Conservation (phyloP, 768 basidiomycete genomes). For the Infundibulicybe gibba region DNA sequence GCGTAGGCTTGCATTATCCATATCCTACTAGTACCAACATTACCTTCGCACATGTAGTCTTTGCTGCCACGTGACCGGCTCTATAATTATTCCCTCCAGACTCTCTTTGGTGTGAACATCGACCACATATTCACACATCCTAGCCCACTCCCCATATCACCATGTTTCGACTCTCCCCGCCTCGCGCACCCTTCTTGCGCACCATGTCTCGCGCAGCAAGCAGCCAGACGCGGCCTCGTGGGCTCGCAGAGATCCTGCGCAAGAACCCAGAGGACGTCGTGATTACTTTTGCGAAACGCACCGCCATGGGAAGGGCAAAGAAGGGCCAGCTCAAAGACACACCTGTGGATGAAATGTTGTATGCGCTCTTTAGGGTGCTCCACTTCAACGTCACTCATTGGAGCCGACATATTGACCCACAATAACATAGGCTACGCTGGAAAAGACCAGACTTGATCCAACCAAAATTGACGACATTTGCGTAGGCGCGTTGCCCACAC, state of each 20-base stretch:
- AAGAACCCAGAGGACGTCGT: slow-evolving; percentile 84
- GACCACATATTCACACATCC: too few relatives aligned
- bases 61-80: too few relatives aligned
- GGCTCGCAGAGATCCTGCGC: slow-evolving; percentile 53
- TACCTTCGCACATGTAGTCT: too few relatives aligned
- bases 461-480: slow-evolving; percentile 78
- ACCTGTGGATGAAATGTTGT: slow-evolving; percentile 83
- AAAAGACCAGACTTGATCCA: slow-evolving; percentile 65
- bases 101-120: too few relatives aligned
- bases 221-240: slow-evolving; percentile 34
- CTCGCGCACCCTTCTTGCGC: slow-evolving; percentile 13
- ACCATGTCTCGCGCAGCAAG: slow-evolving; percentile 33
- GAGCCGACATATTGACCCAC: too few relatives aligned
- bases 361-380: slow-evolving; percentile 73
- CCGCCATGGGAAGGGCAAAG: slow-evolving; percentile 83
- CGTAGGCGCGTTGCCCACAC: slow-evolving; percentile 51
- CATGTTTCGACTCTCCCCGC: slow-evolving; percentile 11
- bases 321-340: slow-evolving; percentile 92
- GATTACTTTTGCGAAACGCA: slow-evolving; percentile 85
- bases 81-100: too few relatives aligned
- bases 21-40: too few relatives aligned
- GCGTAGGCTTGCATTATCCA: too few relatives aligned
- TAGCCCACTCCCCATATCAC: too few relatives aligned
- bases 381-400: too few relatives aligned
- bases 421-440: slow-evolving; percentile 67